A percentile compares a stretch with the other conserved stretches of the same genome.
phyloP scores from a whole-genome alignment of 2,329 filamentous ascomycete genomes.

The Fusarium tuaranense region DNA sequence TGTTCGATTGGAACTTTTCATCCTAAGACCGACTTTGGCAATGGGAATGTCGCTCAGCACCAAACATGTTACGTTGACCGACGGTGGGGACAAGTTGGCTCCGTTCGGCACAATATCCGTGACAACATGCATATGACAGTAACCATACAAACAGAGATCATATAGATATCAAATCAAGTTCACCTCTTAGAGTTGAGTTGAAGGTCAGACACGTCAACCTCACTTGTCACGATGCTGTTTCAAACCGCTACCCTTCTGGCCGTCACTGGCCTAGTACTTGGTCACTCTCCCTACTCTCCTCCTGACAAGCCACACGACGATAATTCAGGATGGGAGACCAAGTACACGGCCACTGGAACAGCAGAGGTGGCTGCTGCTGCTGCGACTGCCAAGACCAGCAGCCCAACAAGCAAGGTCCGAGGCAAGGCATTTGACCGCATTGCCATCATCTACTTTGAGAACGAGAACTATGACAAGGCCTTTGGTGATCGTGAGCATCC shows the following conservation, averaged over 20 bases:
- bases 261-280: conserved; percentile 42
- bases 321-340: conserved; percentile 49
- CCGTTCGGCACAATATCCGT: conserved; percentile 24
- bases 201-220: not conserved
- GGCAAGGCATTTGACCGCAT: conserved; percentile 81
- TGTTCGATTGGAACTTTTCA: conserved; percentile 24
- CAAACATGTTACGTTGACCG: conserved; percentile 20
- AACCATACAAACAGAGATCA: not conserved
- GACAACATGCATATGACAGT: not conserved
- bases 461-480: conserved; percentile 76
- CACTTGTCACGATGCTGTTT: conserved; percentile 29
- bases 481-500: conserved; percentile 66
- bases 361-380: conserved; percentile 65
- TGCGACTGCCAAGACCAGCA: conserved; percentile 70
- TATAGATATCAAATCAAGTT: conserved; percentile 13
- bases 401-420: conserved; percentile 72
- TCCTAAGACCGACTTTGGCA: too few relatives aligned
- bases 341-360: conserved; percentile 64
- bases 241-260: conserved; percentile 41
- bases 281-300: conserved; percentile 21
- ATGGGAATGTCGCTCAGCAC: not conserved
- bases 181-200: not conserved
- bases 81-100: conserved; percentile 17
- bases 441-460: conserved; percentile 82
- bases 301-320: conserved; percentile 1